Percentiles rank a stretch among this genome's conserved stretches.
Conservation (phyloP, 164 flowering plant species). For the Brasenia schreberi region DNA sequence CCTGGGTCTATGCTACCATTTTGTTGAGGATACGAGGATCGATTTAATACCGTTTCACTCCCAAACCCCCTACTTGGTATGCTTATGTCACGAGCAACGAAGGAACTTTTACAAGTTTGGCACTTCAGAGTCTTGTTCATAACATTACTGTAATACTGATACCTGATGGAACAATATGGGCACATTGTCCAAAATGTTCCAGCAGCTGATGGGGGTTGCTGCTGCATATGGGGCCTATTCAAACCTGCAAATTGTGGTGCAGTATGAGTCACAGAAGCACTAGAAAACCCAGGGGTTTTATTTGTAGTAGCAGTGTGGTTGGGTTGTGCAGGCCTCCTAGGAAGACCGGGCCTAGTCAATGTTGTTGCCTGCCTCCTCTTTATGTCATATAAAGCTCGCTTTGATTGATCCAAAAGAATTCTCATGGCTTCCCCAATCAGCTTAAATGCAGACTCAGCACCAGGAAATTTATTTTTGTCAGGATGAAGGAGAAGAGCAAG, state of each 20-base stretch:
- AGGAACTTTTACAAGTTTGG: background rate
- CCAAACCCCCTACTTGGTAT: background rate
- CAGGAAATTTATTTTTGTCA: constrained; percentile 71
- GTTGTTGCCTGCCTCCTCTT: constrained; percentile 14
- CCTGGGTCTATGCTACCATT: background rate
- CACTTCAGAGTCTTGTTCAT: background rate
- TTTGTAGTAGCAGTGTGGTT: background rate
- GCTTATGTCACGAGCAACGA: background rate
- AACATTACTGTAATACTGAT: background rate
- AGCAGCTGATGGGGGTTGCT: background rate
- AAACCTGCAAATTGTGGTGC: background rate
- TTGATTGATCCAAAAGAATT: constrained; percentile 35
- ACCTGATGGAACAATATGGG: background rate
- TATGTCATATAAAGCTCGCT: constrained; percentile 35
- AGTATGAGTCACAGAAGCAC: background rate
- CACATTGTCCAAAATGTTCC: constrained; percentile 1
- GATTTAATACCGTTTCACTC: background rate
- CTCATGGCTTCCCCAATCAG: constrained; percentile 69
- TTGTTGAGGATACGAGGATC: background rate
- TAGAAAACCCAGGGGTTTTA: background rate
- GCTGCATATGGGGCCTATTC: background rate
- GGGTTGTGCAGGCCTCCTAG: background rate
- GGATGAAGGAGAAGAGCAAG: constrained; percentile 77
- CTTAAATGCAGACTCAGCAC: constrained; percentile 86
- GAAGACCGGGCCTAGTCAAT: background rate